These are phyloP conservation scores for Diaporthe citri DNA, from an alignment of 2,329 filamentous ascomycete species.

Conservation along the genomic window DNA sequence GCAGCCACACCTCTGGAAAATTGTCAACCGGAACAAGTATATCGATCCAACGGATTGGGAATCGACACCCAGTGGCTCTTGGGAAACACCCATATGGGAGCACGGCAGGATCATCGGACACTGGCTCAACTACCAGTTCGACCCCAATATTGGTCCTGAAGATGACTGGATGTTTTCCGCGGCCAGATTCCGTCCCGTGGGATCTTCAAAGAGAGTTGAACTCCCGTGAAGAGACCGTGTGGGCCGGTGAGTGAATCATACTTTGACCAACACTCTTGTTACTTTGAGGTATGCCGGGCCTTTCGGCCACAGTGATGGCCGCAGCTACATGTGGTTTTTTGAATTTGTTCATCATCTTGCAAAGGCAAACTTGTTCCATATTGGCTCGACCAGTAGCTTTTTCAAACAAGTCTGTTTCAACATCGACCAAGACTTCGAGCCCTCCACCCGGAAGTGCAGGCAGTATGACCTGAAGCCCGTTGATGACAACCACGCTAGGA, in stretches of 20 bases:
- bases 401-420: slow-evolving; percentile 46
- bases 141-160: slow-evolving; percentile 5
- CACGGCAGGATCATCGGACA: slow-evolving; percentile 9
- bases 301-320: background rate
- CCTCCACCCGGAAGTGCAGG: background rate
- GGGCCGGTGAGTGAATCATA: no score
- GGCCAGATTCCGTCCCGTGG: background rate
- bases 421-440: slow-evolving; percentile 48
- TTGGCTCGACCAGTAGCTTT: slow-evolving; percentile 47
- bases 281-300: no score
- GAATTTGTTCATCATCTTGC: background rate
- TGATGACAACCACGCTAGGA: background rate
- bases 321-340: background rate
- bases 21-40: background rate
- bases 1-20: background rate
- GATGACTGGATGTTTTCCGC: slow-evolving; percentile 14
- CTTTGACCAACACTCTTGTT: background rate
- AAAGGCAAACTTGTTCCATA: slow-evolving; percentile 44
- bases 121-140: slow-evolving; percentile 15
- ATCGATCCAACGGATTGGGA: background rate
- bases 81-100: slow-evolving; percentile 9
- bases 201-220: background rate
- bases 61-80: background rate
- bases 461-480: background rate
- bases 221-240: background rate